Evolutionary conservation across 768 basidiomycete species (phyloP).

Genomic region (Brasilioporus rufonigricans): DNA sequence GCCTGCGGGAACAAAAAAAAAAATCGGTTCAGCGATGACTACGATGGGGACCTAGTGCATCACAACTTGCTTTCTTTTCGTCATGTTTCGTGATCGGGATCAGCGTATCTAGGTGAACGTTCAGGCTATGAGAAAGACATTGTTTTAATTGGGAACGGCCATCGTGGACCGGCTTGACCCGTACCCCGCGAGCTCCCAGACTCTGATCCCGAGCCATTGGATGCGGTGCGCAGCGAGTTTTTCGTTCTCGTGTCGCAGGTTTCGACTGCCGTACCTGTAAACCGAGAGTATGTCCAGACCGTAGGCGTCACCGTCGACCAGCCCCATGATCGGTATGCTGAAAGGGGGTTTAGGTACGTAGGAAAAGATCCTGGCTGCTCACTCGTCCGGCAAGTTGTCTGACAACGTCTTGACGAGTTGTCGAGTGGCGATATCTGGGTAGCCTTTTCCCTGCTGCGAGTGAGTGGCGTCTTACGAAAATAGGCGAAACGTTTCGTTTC

Average conservation of each 20-base stretch:
- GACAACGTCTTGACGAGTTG: constrained; percentile 76
- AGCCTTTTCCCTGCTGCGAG: constrained; percentile 82
- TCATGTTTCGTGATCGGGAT: constrained; percentile 71
- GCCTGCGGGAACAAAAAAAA: too few species aligned
- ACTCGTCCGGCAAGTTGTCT: constrained; percentile 62
- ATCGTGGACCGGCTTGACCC: constrained; percentile 9
- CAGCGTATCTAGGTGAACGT: constrained; percentile 56
- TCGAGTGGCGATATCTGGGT: constrained; percentile 90
- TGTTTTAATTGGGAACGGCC: not conserved
- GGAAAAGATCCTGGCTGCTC: constrained; percentile 9
- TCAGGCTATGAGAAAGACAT: constrained; percentile 43
- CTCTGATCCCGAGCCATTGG: constrained; percentile 77
- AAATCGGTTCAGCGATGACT: not conserved
- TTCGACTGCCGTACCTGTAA: constrained; percentile 77
- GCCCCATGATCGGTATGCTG: constrained; percentile 73
- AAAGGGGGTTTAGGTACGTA: not conserved
- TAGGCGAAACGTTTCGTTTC: not conserved
- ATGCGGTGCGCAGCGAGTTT: constrained; percentile 68
- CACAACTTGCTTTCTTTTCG: constrained; percentile 61
- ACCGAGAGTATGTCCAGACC: constrained; percentile 90
- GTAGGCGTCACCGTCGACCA: constrained; percentile 91
- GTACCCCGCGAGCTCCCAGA: constrained; percentile 66
- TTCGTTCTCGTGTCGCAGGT: constrained; percentile 66
- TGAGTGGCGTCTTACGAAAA: constrained; percentile 4
- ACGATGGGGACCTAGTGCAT: not conserved